These are phyloP conservation scores for Pythium guiyangense DNA, from an alignment of 352 stramenopile genomes.

Conservation along the genomic window DNA sequence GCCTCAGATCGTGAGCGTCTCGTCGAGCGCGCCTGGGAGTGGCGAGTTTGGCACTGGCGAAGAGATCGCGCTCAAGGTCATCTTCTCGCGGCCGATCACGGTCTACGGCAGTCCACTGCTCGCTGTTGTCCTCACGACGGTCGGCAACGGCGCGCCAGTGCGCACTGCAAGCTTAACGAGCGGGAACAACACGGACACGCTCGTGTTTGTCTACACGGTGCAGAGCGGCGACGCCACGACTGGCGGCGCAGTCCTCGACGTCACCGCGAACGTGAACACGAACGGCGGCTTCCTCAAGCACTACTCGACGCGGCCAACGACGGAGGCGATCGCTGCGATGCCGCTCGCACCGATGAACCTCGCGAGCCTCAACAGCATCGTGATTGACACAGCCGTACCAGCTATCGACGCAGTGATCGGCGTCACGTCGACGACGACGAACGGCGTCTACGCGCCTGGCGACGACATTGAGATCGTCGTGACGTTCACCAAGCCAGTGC, in stretches of 20 bases:
- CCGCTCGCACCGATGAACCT: conserved; percentile 38
- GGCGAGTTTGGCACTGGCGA: conserved; percentile 72
- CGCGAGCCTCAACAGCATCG: conserved; percentile 43
- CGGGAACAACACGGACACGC: conserved; percentile 66
- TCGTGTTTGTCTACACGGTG: conserved; percentile 71
- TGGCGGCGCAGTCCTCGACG: conserved; percentile 32
- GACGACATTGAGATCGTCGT: conserved; percentile 59
- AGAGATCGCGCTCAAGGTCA: conserved; percentile 46
- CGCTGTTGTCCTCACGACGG: conserved; percentile 32
- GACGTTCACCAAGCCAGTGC: conserved; percentile 74
- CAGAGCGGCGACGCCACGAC: conserved; percentile 47
- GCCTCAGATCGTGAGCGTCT: conserved; percentile 53
- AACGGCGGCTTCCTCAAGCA: conserved; percentile 73
- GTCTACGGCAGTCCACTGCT: conserved; percentile 61
- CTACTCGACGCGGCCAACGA: conserved; percentile 61
- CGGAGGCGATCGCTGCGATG: conserved; percentile 49
- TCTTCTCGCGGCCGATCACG: conserved; percentile 56
- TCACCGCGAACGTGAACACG: conserved; percentile 43
- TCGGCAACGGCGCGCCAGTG: conserved; percentile 28
- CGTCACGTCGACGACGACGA: conserved; percentile 38
- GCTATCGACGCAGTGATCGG: conserved; percentile 52
- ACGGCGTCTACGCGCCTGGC: conserved; percentile 66
- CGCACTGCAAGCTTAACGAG: conserved; percentile 39
- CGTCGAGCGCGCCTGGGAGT: conserved; percentile 38
- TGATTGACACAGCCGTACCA: conserved; percentile 57